A percentile compares a stretch with the other conserved stretches of the same genome.
These are phyloP conservation scores for Raddia distichophylla DNA, from an alignment of 176 grass and related monocot species.

Conservation along the genomic window DNA sequence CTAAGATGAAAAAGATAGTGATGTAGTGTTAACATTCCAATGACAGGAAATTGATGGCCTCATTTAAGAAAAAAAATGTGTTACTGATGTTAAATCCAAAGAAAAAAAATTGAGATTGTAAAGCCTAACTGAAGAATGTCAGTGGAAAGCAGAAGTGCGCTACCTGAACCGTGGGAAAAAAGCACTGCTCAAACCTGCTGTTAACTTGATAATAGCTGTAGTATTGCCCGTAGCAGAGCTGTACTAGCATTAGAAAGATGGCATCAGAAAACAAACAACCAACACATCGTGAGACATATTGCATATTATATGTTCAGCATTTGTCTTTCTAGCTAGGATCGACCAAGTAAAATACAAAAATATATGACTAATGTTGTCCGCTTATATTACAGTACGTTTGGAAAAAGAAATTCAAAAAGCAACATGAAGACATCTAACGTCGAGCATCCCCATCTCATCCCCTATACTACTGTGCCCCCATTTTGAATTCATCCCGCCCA, in stretches of 20 bases:
- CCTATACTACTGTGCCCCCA: too few species aligned
- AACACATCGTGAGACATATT: conserved; percentile 25
- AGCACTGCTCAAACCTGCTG: conserved; percentile 70
- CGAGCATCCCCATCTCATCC: too few species aligned
- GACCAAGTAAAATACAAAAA: not conserved
- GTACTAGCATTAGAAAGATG: conserved; percentile 44
- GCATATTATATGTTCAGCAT: conserved; percentile 14
- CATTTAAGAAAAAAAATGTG: conserved; percentile 1
- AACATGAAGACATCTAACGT: not conserved
- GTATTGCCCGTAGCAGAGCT: conserved; percentile 35
- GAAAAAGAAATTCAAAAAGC: not conserved
- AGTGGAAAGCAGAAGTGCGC: conserved; percentile 11
- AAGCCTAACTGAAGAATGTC: not conserved
- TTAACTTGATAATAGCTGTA: conserved; percentile 59
- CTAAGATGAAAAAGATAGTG: conserved; percentile 2
- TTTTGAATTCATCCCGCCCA: too few species aligned
- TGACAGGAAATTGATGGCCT: not conserved
- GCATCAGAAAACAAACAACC: conserved; percentile 35
- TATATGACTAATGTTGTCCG: not conserved
- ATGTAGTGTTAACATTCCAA: not conserved
- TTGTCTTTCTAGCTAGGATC: conserved; percentile 11
- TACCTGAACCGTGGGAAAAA: conserved; percentile 95
- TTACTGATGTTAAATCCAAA: not conserved
- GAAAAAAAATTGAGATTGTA: not conserved
- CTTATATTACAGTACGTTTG: not conserved